Base-by-base conservation (phyloP, 73 alveolate species). In the Durusdinium trenchii region DNA sequence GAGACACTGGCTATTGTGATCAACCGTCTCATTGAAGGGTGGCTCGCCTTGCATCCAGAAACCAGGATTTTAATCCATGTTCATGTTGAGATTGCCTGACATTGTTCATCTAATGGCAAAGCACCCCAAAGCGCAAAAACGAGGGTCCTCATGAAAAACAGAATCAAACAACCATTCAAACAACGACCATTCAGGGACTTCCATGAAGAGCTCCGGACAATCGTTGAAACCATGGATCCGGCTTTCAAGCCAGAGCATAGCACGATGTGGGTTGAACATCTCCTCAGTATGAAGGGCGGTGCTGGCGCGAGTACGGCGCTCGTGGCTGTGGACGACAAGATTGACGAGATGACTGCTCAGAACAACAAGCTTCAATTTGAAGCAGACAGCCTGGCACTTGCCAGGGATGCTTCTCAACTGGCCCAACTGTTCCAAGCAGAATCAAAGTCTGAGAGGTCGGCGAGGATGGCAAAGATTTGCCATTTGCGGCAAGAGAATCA, bases 1-100 rank as follows among this genome's bases (percentile, higher is more conserved):
- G 75, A n/a, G 14, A 5, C 14, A 0, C 30, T 83, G 30, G 28
- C 9, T 14, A 52, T 75, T 38, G 42, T 52, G 75, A 50, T 36
- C 75, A 10, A 7, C 12, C 6, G 73, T 36, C 20, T 50, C 94
- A 36, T 83, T n/a, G 94, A 83, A 50, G 94, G 94, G 94, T 50
- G 30, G 12, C 75, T 50, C 61, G 38, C 85, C 57, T 75, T 54
- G 43, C n/a, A n/a, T n/a, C n/a, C n/a, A n/a, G 9, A 42, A 0
- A n/a, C n/a, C n/a, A 42, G 45, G 81, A 28, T 67, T 28, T 26
- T 18, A 20, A 20, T 26, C 35, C 38, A 12, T 9, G n/a, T 67
- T 26, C 42, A 35, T 23, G 10, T 54, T 20, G 20, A 20, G 28
- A 54, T 12, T 20, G 20, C 28, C 64, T 9, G 28, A 9, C 64